Evolutionary conservation across 371 early-diverging fungal genomes (phyloP), one percentile per base, ranked within the genome.

Genomic region (Lichtheimia ornata): DNA sequence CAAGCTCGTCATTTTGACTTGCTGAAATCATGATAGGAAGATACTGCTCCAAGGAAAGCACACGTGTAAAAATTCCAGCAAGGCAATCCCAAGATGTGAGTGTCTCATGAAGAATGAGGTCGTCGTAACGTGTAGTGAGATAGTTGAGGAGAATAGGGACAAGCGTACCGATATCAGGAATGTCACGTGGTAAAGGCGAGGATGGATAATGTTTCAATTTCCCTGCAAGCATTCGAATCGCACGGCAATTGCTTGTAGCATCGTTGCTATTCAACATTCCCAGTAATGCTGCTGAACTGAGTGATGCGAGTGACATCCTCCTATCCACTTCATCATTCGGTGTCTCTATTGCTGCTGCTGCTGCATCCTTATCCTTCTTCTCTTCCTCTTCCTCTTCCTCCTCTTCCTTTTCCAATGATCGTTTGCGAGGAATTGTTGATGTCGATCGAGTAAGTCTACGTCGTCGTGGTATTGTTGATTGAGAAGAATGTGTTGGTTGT

Each of bases 71-170:
- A 2, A 78, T 60, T 17, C 66, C 61, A 2, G 69, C 65, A 11
- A 78, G 50, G 25, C 70, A 54, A 24, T 78, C 76, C 73, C 76
- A 74, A 18, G 65, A 62, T 72, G 71, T 75, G 47, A 78, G 50
- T 5, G 59, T 49, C 43, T 67, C 47, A 43, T 64, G 67, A 17
- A 71, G 20, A 9, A 41, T 30, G 0, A n/a, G 6, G 13, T 67
- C 63, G 2, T 54, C 50, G 15, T 50, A 41, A 0, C 49, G 20
- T 7, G 47, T 22, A 3, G 72, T 51, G 0, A 76, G 22, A 5
- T 62, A 65, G 6, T 58, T 58, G 44, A 56, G 51, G 2, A 76
- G 43, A 14, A 72, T 44, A 13, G 66, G 68, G 5, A 64, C 42
- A 3, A 76, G 44, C 1, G 65, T 64, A 3, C 65, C 44, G n/a